Evolutionary conservation across 1,284 basidiomycete genomes (phyloP).

Genomic region (Cutaneotrichosporon spelunceum): DNA sequence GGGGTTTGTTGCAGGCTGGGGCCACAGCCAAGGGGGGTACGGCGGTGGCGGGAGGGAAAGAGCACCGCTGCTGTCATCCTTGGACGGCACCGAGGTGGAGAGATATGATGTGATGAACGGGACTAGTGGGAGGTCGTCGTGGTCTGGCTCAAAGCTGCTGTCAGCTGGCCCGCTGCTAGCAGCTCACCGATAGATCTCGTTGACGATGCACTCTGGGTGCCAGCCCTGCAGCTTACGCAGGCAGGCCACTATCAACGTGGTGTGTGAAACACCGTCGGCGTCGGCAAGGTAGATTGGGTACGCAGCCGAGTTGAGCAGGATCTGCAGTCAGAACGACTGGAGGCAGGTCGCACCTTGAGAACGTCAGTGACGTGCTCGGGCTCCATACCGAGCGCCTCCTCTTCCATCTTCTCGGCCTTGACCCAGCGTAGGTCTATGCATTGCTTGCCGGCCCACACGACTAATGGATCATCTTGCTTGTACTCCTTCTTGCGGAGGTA

Average conservation of each 20-base stretch:
- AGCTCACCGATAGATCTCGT: constrained; percentile 43
- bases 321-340: constrained; percentile 19
- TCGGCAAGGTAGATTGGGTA: constrained; percentile 49
- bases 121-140: constrained; percentile 43
- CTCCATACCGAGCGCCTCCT: constrained; percentile 46
- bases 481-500: constrained; percentile 56
- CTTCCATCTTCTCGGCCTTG: constrained; percentile 44
- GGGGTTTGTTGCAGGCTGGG: constrained; percentile 13
- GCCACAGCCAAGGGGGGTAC: constrained; percentile 48
- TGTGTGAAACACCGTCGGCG: constrained; percentile 45
- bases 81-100: constrained; percentile 18
- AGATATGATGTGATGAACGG: constrained; percentile 42
- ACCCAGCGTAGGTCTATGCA: constrained; percentile 38
- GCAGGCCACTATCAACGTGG: constrained; percentile 43
- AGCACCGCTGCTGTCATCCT: constrained; percentile 25
- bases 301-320: constrained; percentile 34
- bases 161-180: constrained; percentile 1
- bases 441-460: constrained; percentile 29
- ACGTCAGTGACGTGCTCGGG: constrained; percentile 39
- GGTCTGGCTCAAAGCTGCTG: constrained; percentile 42
- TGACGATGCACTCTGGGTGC: constrained; percentile 41
- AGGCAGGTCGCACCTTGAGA: constrained; percentile 34
- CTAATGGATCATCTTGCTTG: constrained; percentile 32
- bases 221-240: constrained; percentile 48
- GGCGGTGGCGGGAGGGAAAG: constrained; percentile 38